Evolutionary conservation across 257 asterid species (phyloP).

Genomic region (Scutellaria baicalensis): DNA sequence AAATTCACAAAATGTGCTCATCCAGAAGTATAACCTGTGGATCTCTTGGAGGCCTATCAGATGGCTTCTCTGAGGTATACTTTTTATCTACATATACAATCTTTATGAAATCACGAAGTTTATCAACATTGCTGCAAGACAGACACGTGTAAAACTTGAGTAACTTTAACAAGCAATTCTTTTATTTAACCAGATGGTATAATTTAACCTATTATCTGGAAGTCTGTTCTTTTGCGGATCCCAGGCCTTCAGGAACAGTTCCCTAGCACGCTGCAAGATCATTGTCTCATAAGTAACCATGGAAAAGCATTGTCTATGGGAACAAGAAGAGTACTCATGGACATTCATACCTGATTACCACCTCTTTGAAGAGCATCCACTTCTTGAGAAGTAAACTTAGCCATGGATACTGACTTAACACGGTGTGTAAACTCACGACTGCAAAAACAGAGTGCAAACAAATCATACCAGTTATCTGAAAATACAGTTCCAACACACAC

Average conservation of each 20-base stretch:
- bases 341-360: conserved; percentile 77
- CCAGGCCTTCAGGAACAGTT: conserved; percentile 67
- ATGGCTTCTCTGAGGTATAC: conserved; percentile 46
- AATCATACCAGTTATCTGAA: conserved; percentile 7
- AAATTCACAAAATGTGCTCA: conserved; percentile 5
- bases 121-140: conserved; percentile 69
- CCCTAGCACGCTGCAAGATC: conserved; percentile 84
- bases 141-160: conserved; percentile 5
- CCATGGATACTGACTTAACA: conserved; percentile 96
- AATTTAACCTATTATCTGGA: conserved; percentile 68
- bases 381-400: conserved; percentile 85
- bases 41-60: conserved; percentile 76
- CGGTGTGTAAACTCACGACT: conserved; percentile 99
- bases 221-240: conserved; percentile 59
- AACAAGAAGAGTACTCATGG: neutral
- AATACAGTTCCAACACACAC: neutral
- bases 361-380: conserved; percentile 95
- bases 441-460: conserved; percentile 23
- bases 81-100: conserved; percentile 57
- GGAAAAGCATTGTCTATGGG: neutral
- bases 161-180: neutral
- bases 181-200: conserved; percentile 1
- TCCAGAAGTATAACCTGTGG: conserved; percentile 50
- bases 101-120: conserved; percentile 81
- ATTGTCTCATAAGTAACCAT: conserved; percentile 3